Evolutionary conservation across 2,329 filamentous ascomycete species (phyloP).

Genomic region (Ophiocordyceps camponoti-rufipedis): DNA sequence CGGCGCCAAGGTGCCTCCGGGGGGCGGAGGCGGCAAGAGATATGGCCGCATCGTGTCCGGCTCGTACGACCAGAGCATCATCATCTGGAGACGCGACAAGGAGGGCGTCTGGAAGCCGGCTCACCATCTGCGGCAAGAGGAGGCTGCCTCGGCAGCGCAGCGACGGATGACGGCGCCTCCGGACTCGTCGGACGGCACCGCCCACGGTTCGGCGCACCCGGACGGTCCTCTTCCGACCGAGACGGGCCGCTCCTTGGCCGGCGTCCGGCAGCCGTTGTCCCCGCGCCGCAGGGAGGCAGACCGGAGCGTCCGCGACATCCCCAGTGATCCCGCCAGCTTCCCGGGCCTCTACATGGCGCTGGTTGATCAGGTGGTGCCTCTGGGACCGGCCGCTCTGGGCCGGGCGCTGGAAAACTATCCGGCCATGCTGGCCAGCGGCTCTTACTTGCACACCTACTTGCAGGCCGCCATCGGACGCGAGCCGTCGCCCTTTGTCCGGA

Average conservation of each 20-base stretch:
- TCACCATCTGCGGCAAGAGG: conserved; percentile 58
- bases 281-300: background rate
- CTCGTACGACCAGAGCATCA: conserved; percentile 88
- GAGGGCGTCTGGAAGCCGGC: conserved; percentile 71
- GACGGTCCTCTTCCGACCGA: background rate
- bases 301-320: background rate
- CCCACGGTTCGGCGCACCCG: background rate
- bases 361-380: conserved; percentile 33
- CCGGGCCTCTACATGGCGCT: conserved; percentile 26
- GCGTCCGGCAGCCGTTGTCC: background rate
- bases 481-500: conserved; percentile 25
- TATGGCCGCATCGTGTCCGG: conserved; percentile 95
- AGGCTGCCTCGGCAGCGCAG: conserved; percentile 37
- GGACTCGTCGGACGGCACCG: background rate
- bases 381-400: conserved; percentile 27
- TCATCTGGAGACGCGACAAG: conserved; percentile 79
- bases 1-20: conserved; percentile 75
- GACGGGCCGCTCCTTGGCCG: background rate
- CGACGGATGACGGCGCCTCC: conserved; percentile 6
- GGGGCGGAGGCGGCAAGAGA: conserved; percentile 72
- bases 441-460: conserved; percentile 29
- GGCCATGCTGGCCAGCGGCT: conserved; percentile 26
- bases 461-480: conserved; percentile 33
- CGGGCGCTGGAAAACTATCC: conserved; percentile 28
- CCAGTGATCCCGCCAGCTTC: conserved; percentile 3